phyloP scores from a whole-genome alignment of 1,284 basidiomycete species.

The Naganishia sp. region DNA sequence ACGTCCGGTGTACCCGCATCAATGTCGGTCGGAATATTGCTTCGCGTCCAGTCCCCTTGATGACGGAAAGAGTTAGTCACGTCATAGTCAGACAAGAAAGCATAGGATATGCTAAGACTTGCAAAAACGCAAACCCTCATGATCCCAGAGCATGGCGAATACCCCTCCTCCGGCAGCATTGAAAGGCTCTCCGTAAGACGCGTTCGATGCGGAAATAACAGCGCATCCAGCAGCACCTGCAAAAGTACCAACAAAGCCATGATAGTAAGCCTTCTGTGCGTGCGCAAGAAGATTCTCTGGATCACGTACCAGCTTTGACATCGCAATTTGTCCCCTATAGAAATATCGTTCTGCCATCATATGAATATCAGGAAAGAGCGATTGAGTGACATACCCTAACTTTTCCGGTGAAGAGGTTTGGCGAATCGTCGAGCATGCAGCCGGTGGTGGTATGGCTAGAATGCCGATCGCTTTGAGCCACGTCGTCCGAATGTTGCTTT shows the following conservation, averaged over 20 bases:
- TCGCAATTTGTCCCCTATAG: background rate
- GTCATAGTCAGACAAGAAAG: too few relatives aligned
- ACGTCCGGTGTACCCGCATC: conserved; percentile 12
- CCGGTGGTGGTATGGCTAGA: conserved; percentile 46
- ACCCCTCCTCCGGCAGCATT: conserved; percentile 71
- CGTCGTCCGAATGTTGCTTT: background rate
- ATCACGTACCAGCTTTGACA: background rate
- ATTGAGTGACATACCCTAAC: background rate
- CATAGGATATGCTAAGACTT: conserved; percentile 35
- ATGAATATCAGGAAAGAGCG: background rate
- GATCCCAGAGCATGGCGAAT: conserved; percentile 70
- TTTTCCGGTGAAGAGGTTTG: conserved; percentile 41
- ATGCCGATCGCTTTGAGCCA: background rate
- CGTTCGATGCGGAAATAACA: conserved; percentile 59
- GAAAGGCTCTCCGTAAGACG: conserved; percentile 70
- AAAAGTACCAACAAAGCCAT: conserved; percentile 3
- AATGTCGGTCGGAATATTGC: conserved; percentile 66
- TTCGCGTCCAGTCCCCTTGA: conserved; percentile 65
- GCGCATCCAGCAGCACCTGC: conserved; percentile 68
- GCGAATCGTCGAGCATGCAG: conserved; percentile 42
- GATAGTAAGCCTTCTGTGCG: too few relatives aligned
- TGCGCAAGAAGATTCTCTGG: conserved; percentile 28
- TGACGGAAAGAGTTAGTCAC: background rate
- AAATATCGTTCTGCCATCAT: background rate
- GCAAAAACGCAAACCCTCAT: conserved; percentile 70